Conservation (phyloP, 2,329 filamentous ascomycete species). For the Talaromyces sp. region DNA sequence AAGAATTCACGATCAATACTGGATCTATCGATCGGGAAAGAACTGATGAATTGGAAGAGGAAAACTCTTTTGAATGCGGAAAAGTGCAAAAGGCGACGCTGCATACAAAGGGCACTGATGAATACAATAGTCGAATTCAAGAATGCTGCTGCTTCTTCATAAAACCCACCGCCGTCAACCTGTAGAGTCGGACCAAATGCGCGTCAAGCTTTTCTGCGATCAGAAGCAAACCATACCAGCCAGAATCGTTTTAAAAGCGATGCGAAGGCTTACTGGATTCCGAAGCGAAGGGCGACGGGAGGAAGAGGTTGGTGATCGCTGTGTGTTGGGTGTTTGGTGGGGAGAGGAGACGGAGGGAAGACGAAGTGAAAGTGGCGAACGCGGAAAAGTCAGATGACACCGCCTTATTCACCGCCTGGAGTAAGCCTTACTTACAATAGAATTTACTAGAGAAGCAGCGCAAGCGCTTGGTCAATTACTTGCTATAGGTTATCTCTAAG, state of each 20-base stretch:
- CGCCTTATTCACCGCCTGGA: constrained; percentile 17
- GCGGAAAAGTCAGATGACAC: constrained; percentile 25
- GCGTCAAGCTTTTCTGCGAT: background rate
- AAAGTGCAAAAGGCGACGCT: constrained; percentile 30
- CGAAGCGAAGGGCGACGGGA: background rate
- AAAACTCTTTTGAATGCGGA: constrained; percentile 31
- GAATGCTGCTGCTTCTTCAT: constrained; percentile 23
- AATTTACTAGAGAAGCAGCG: too few relatives aligned
- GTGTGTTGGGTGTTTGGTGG: background rate
- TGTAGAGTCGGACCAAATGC: constrained; percentile 6
- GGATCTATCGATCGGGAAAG: constrained; percentile 29
- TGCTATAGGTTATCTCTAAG: background rate
- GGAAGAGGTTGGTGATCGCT: background rate
- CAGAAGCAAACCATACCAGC: background rate
- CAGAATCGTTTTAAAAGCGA: background rate
- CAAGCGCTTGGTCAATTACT: too few relatives aligned
- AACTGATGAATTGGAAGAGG: constrained; percentile 29
- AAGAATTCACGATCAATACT: constrained; percentile 25
- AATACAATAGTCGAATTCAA: constrained; percentile 32
- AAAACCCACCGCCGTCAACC: constrained; percentile 20
- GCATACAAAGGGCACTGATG: constrained; percentile 38
- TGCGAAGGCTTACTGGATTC: background rate
- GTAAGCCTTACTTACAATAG: background rate
- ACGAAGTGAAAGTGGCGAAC: constrained; percentile 10
- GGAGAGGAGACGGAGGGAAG: constrained; percentile 3